Evolutionary conservation across 208 protist species (phyloP).

Genomic region (Strigomonas galati): DNA sequence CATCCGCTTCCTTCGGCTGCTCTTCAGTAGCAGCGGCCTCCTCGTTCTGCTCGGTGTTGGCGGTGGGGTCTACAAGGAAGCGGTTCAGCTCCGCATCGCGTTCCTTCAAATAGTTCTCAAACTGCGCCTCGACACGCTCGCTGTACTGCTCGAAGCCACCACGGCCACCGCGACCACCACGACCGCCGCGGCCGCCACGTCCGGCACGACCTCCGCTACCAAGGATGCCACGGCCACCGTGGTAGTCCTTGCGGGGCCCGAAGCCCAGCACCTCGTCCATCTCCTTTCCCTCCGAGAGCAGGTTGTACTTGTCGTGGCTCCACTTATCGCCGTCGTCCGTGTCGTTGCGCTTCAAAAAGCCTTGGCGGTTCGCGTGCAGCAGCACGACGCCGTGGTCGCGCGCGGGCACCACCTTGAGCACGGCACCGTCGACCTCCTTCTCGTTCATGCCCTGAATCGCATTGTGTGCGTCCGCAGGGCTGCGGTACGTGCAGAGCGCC

Average conservation of each 20-base stretch:
- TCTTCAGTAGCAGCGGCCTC: not conserved
- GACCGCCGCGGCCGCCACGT: slow-evolving; percentile 25
- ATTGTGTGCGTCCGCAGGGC: slow-evolving; percentile 78
- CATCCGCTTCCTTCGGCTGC: slow-evolving; percentile 4
- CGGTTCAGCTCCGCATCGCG: slow-evolving; percentile 21
- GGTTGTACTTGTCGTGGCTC: slow-evolving; percentile 77
- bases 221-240: slow-evolving; percentile 31
- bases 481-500: slow-evolving; percentile 85
- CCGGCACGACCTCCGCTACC: slow-evolving; percentile 12
- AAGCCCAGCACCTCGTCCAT: slow-evolving; percentile 54
- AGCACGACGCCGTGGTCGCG: slow-evolving; percentile 84
- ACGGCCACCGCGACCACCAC: slow-evolving; percentile 10
- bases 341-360: not conserved
- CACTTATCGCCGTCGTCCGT: slow-evolving; percentile 30
- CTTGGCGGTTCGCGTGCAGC: slow-evolving; percentile 29
- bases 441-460: slow-evolving; percentile 75
- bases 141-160: not conserved
- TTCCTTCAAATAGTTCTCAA: slow-evolving; percentile 56
- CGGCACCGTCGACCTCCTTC: slow-evolving; percentile 50
- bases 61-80: not conserved
- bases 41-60: not conserved
- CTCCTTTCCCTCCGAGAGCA: slow-evolving; percentile 45
- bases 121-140: slow-evolving; percentile 40
- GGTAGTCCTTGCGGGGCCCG: slow-evolving; percentile 12
- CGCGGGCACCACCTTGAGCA: slow-evolving; percentile 63